These are phyloP conservation scores for Calonectria montana DNA, from an alignment of 2,329 filamentous ascomycete species.

Conservation along the genomic window DNA sequence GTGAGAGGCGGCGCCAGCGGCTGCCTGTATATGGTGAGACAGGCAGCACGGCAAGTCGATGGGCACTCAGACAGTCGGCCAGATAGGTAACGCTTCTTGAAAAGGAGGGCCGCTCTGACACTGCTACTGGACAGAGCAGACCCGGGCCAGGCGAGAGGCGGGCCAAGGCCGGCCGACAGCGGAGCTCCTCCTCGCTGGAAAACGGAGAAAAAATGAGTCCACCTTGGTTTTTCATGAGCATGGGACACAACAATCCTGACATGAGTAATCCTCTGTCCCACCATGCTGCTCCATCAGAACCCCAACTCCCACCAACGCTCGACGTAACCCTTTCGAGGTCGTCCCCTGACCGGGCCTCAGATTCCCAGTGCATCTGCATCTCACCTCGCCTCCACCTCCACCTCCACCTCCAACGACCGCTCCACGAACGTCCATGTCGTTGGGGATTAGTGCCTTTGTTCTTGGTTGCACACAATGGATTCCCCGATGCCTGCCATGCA, in stretches of 20 bases:
- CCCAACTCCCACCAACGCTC: neutral
- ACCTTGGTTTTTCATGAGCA: neutral
- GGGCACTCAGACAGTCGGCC: neutral
- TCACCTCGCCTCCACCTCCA: neutral
- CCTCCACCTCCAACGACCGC: neutral
- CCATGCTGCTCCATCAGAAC: neutral
- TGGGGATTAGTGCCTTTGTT: neutral
- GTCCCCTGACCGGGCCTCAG: neutral
- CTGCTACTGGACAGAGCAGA: neutral
- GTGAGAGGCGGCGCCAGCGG: neutral
- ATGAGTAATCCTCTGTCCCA: neutral
- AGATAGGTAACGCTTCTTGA: neutral
- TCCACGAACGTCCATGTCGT: neutral
- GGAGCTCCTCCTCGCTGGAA: slow-evolving; percentile 20
- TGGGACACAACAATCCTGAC: neutral
- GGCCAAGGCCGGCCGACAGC: slow-evolving; percentile 5
- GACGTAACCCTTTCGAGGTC: neutral
- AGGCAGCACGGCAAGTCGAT: neutral
- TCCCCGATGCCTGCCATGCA: neutral
- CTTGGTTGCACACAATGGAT: neutral
- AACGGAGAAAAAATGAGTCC: neutral
- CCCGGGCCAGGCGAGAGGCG: neutral
- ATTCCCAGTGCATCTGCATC: slow-evolving; percentile 5
- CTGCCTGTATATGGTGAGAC: neutral
- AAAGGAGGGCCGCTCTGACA: neutral